Evolutionary conservation across 1,284 basidiomycete species (phyloP).

Genomic region (Marasmius sp.): DNA sequence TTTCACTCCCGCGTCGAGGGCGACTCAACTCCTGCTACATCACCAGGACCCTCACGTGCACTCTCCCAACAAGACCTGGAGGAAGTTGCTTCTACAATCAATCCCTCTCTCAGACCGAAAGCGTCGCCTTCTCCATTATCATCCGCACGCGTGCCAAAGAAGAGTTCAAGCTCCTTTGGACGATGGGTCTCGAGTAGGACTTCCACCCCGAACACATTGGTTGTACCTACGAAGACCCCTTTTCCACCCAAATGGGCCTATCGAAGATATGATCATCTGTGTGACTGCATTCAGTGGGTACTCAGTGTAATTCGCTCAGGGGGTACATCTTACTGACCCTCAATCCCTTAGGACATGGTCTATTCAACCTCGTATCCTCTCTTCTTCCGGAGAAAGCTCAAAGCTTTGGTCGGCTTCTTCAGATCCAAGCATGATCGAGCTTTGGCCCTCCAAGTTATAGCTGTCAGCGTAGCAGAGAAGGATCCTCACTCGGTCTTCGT

Average conservation of each 20-base stretch:
- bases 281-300: slow-evolving; percentile 70
- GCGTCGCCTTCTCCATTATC: slow-evolving; percentile 18
- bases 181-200: slow-evolving; percentile 29
- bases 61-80: slow-evolving; percentile 20
- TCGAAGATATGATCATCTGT: slow-evolving; percentile 72
- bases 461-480: slow-evolving; percentile 59
- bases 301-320: slow-evolving; percentile 7
- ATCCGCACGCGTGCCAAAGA: slow-evolving; percentile 34
- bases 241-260: slow-evolving; percentile 45
- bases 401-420: slow-evolving; percentile 59
- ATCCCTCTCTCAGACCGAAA: neutral
- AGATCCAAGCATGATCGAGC: slow-evolving; percentile 72
- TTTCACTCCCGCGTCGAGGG: slow-evolving; percentile 66
- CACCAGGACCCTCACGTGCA: slow-evolving; percentile 42
- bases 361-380: slow-evolving; percentile 79
- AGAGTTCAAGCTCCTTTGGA: too few relatives aligned
- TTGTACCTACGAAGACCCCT: slow-evolving; percentile 16
- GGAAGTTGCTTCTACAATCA: slow-evolving; percentile 19
- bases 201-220: slow-evolving; percentile 16
- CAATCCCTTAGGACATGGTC: slow-evolving; percentile 48
- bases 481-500: slow-evolving; percentile 75
- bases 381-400: slow-evolving; percentile 68
- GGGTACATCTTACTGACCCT: slow-evolving; percentile 2
- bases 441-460: slow-evolving; percentile 67
- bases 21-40: slow-evolving; percentile 48